A percentile compares a stretch with the other conserved stretches of the same genome.
Conservation (phyloP, 2,329 filamentous ascomycete species). For the Daldinia eschscholtzii region DNA sequence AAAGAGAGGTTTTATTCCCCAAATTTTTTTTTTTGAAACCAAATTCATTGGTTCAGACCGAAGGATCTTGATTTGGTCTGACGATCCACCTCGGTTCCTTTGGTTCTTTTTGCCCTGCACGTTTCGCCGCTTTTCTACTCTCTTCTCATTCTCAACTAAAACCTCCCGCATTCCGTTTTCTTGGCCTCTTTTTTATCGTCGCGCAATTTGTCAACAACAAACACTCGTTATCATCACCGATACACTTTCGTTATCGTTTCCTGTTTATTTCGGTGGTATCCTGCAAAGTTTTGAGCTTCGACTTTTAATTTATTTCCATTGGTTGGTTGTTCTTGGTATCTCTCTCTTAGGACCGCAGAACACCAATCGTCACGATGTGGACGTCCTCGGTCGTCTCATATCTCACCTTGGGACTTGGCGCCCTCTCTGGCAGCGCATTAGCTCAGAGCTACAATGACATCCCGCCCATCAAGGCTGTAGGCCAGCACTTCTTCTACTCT, state of each 20-base stretch:
- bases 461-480: conserved; percentile 49
- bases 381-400: conserved; percentile 45
- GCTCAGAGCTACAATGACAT: conserved; percentile 51
- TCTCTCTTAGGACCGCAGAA: conserved; percentile 30
- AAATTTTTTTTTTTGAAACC: conserved; percentile 36
- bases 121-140: conserved; percentile 34
- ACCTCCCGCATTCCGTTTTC: conserved; percentile 28
- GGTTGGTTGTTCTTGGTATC: conserved; percentile 24
- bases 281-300: background rate
- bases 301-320: conserved; percentile 26
- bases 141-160: conserved; percentile 23
- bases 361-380: conserved; percentile 46
- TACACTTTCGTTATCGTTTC: conserved; percentile 34
- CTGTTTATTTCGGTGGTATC: conserved; percentile 26
- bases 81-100: conserved; percentile 27
- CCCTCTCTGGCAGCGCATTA: conserved; percentile 46
- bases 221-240: conserved; percentile 23
- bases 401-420: conserved; percentile 45
- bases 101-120: conserved; percentile 33
- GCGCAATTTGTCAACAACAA: conserved; percentile 1
- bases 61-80: conserved; percentile 35
- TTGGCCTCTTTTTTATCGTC: conserved; percentile 29
- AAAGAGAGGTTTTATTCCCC: conserved; percentile 26
- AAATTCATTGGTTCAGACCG: conserved; percentile 35
- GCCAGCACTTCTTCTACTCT: conserved; percentile 55